Conservation (phyloP, 257 asterid species). For the Solanum sejunctum region DNA sequence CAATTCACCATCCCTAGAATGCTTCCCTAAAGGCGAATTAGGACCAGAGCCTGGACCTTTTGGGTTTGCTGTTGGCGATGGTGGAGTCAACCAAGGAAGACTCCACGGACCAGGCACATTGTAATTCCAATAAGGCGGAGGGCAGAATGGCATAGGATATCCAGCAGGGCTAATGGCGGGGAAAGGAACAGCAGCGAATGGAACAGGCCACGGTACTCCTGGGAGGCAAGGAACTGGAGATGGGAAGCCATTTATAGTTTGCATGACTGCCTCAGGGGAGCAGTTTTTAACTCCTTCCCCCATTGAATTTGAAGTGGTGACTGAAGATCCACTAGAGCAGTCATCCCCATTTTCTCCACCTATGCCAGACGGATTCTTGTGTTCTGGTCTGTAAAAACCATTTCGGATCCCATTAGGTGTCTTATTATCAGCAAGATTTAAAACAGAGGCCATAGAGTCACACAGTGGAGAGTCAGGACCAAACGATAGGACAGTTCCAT, state of each 20-base stretch:
- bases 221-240: constrained; percentile 47
- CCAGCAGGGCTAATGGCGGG: constrained; percentile 46
- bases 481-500: constrained; percentile 61
- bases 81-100: constrained; percentile 40
- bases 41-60: constrained; percentile 12
- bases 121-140: constrained; percentile 59
- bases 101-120: constrained; percentile 47
- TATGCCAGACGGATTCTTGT: constrained; percentile 7
- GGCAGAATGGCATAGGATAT: constrained; percentile 45
- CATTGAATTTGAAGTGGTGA: constrained; percentile 15
- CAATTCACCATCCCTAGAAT: constrained; percentile 52
- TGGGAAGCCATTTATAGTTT: constrained; percentile 30
- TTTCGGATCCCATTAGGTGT: constrained; percentile 12
- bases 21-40: constrained; percentile 57
- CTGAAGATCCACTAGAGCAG: constrained; percentile 27
- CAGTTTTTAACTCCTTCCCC: constrained; percentile 14
- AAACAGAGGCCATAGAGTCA: constrained; percentile 45
- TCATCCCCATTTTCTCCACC: constrained; percentile 31
- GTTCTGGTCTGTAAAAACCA: constrained; percentile 15
- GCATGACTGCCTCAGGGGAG: constrained; percentile 22
- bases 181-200: constrained; percentile 32
- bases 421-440: constrained; percentile 30
- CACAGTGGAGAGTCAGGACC: constrained; percentile 33
- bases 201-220: constrained; percentile 51
- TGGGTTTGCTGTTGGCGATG: constrained; percentile 20